A percentile compares a stretch with the other conserved stretches of the same genome.
phyloP scores from a whole-genome alignment of 129 eudicot genomes.

The Lactuca saligna region DNA sequence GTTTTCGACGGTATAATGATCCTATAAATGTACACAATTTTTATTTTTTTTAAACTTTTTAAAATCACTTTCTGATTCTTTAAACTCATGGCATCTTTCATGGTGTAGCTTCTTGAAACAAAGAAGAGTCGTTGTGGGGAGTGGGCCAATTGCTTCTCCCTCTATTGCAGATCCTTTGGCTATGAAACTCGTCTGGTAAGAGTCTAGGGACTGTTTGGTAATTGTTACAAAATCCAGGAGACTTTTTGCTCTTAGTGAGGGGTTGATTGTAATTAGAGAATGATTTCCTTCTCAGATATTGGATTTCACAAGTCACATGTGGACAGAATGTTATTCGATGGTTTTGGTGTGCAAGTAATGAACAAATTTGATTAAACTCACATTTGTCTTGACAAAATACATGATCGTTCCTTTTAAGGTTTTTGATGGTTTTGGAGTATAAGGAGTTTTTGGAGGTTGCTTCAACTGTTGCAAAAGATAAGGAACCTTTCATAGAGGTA shows the following conservation, averaged over 20 bases:
- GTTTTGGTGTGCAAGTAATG: too few relatives aligned
- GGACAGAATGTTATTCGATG: constrained; percentile 93
- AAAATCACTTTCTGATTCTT: constrained; percentile 14
- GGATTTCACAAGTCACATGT: constrained; percentile 87
- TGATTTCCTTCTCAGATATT: constrained; percentile 47
- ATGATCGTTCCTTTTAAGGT: too few relatives aligned
- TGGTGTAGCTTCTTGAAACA: constrained; percentile 88
- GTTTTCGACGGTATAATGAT: constrained; percentile 93
- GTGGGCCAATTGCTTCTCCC: constrained; percentile 99
- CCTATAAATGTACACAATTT: constrained; percentile 66
- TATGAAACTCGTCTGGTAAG: constrained; percentile 92
- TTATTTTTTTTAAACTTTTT: constrained; percentile 1
- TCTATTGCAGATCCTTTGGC: constrained; percentile 92
- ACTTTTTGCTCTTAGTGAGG: background rate
- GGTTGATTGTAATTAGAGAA: background rate
- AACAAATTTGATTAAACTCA: too few relatives aligned
- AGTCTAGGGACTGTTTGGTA: constrained; percentile 15
- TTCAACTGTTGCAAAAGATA: too few relatives aligned
- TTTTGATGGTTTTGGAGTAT: too few relatives aligned
- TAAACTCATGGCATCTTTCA: constrained; percentile 20
- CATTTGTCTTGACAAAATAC: too few relatives aligned
- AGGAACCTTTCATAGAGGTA: too few relatives aligned
- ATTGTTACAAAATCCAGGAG: constrained; percentile 1
- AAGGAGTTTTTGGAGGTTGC: too few relatives aligned
- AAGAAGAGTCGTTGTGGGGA: constrained; percentile 98